Base-by-base conservation (phyloP, 1,284 basidiomycete species). In the Fistulina hepatica region DNA sequence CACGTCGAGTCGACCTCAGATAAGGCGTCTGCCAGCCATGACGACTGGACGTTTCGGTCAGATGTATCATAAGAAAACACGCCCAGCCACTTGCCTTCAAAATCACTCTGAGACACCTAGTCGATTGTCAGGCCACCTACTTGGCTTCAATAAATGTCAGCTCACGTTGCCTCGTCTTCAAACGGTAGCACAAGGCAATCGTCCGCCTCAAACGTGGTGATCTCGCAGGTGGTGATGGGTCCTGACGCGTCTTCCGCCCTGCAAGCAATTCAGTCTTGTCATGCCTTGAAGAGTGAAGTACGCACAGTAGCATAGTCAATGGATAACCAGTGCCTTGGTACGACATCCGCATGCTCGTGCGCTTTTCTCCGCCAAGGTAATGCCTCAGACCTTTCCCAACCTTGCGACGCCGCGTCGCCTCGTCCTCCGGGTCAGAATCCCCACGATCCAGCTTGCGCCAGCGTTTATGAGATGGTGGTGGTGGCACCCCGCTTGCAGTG, bases 11-110 rank as follows among this genome's bases (percentile, higher is more conserved):
- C 90, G 11, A 94, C 67, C 54, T 94, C 91, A 11, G 80, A 78
- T n/a, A 95, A 69, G 0, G 91, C 90, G 46, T 93, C 89, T 33
- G 83, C 77, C 27, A 95, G 76, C 86, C 88, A 92, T 6, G 81
- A 88, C 9, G 90, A 92, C 82, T 86, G 51, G 15, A 22, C 41
- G 47, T 44, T 46, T 28, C 31, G 25, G 24, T 34, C 24, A 37
- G 19, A 27, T 40, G 6, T 22, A 37, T 36, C 30, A 21, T 6
- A 20, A 35, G 23, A 36, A 16, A 10, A 19, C 28, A 33, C 3
- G 22, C 31, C 25, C 26, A 28, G 12, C 34, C 30, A 8, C 46
- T 61, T 39, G 80, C 88, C 67, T 92, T 92, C 55, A 94, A 72
- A 48, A 94, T 93, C 27, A 92, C 76, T 54, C 82, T 83, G 20